Conservation (phyloP, 176 grass and related monocot genomes). For the Phoenix roebelenii region DNA sequence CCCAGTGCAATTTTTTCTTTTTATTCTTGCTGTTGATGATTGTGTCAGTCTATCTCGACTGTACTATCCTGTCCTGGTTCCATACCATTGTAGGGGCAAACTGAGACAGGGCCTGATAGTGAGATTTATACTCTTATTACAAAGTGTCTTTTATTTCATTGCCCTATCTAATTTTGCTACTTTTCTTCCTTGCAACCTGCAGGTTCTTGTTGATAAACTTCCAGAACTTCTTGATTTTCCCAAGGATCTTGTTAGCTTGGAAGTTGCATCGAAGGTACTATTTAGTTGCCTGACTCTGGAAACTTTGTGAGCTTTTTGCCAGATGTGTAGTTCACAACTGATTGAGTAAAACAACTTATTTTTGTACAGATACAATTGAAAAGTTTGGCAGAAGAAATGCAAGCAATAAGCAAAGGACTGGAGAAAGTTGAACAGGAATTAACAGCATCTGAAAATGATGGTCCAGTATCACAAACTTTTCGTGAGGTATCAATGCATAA, state of each 20-base stretch:
- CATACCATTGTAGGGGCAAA: no score
- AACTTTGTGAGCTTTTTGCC: conserved; percentile 4
- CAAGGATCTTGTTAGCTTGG: conserved; percentile 82
- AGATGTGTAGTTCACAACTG: conserved; percentile 1
- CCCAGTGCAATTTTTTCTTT: no score
- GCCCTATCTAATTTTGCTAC: not conserved
- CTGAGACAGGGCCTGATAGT: no score
- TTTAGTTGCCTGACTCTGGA: not conserved
- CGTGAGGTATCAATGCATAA: conserved; percentile 30
- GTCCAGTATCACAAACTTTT: conserved; percentile 75
- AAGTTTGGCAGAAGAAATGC: conserved; percentile 97
- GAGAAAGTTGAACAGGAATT: conserved; percentile 99
- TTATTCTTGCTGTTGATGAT: no score
- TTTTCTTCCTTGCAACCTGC: conserved; percentile 1
- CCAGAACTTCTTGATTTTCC: conserved; percentile 92
- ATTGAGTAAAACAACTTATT: conserved; percentile 20
- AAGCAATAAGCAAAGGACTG: conserved; percentile 92
- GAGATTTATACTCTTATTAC: no score
- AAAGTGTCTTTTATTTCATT: not conserved
- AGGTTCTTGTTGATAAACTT: conserved; percentile 95
- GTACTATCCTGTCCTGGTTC: no score
- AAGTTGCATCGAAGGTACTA: conserved; percentile 74
- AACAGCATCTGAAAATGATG: conserved; percentile 91
- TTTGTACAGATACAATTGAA: conserved; percentile 84
- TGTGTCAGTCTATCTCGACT: no score